Evolutionary conservation across 148 eudicot genomes (phyloP).

Genomic region (Arbutus unedo): DNA sequence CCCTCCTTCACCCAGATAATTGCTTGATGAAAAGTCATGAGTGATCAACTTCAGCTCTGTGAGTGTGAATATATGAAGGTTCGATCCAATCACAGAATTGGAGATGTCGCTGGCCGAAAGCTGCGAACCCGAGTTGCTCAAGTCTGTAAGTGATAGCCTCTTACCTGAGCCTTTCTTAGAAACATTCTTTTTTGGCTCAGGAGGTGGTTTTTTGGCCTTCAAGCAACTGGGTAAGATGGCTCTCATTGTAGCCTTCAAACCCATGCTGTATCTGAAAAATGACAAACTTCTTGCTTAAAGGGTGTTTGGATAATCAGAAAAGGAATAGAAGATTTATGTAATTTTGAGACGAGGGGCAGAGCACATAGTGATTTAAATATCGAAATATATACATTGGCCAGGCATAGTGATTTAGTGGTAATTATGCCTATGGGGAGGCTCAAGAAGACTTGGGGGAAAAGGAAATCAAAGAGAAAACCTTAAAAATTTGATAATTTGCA

Average conservation of each 20-base stretch:
- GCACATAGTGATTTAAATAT: no score
- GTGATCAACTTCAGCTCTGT: conserved; percentile 68
- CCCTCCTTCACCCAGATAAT: conserved; percentile 88
- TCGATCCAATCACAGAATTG: conserved; percentile 51
- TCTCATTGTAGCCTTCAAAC: conserved; percentile 30
- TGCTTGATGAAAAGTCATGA: conserved; percentile 50
- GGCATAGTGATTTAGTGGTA: not conserved
- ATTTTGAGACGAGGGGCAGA: no score
- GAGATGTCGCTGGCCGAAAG: conserved; percentile 56
- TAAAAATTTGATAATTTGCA: not conserved
- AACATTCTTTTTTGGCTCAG: conserved; percentile 6
- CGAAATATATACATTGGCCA: no score
- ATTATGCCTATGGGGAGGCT: not conserved
- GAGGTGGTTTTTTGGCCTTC: conserved; percentile 14
- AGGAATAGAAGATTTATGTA: not conserved
- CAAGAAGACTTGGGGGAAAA: not conserved
- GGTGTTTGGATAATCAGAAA: not conserved
- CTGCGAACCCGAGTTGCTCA: conserved; percentile 52
- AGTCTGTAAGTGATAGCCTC: conserved; percentile 62
- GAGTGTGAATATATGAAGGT: conserved; percentile 59
- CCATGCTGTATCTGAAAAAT: conserved; percentile 1
- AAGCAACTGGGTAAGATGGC: conserved; percentile 41
- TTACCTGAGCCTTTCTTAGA: conserved; percentile 25
- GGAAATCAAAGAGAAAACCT: not conserved
- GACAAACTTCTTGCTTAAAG: not conserved